These are phyloP conservation scores for Nemania diffusa DNA, from an alignment of 2,329 filamentous ascomycete species.

Conservation along the genomic window DNA sequence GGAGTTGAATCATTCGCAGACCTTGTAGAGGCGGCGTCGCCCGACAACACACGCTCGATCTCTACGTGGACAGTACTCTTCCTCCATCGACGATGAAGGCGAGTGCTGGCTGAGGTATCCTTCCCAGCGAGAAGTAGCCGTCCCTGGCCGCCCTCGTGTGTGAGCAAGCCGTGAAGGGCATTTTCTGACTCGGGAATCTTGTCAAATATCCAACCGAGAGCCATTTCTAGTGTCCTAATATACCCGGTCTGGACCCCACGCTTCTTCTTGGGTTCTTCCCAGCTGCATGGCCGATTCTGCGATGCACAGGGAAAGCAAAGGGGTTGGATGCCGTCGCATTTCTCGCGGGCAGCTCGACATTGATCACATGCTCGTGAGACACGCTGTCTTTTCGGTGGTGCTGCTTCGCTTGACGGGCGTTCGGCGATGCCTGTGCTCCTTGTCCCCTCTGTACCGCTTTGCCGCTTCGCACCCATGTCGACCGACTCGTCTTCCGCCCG, in stretches of 20 bases:
- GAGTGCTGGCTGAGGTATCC: constrained; percentile 60
- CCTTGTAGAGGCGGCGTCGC: constrained; percentile 49
- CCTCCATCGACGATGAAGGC: constrained; percentile 70
- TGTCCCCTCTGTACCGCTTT: constrained; percentile 25
- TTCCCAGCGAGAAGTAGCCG: constrained; percentile 63
- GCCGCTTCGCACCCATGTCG: constrained; percentile 31
- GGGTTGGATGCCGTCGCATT: constrained; percentile 76
- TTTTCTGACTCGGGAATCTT: constrained; percentile 69
- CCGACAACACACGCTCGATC: constrained; percentile 70
- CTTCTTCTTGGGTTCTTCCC: constrained; percentile 78
- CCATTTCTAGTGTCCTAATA: constrained; percentile 76
- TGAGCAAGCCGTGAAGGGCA: constrained; percentile 65
- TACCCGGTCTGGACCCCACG: constrained; percentile 84
- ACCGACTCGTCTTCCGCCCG: not conserved
- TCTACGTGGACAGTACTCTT: constrained; percentile 70
- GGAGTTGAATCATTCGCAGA: constrained; percentile 48
- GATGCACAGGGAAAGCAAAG: constrained; percentile 73
- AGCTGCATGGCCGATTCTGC: constrained; percentile 73
- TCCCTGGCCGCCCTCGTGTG: constrained; percentile 54
- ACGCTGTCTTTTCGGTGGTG: constrained; percentile 68
- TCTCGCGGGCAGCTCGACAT: constrained; percentile 74
- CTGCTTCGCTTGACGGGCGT: constrained; percentile 30
- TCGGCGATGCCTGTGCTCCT: constrained; percentile 20
- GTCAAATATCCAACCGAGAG: constrained; percentile 73
- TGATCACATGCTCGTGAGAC: constrained; percentile 77